Evolutionary conservation across 495 filamentous ascomycete species (phyloP).

Genomic region (Extremus antarcticus): DNA sequence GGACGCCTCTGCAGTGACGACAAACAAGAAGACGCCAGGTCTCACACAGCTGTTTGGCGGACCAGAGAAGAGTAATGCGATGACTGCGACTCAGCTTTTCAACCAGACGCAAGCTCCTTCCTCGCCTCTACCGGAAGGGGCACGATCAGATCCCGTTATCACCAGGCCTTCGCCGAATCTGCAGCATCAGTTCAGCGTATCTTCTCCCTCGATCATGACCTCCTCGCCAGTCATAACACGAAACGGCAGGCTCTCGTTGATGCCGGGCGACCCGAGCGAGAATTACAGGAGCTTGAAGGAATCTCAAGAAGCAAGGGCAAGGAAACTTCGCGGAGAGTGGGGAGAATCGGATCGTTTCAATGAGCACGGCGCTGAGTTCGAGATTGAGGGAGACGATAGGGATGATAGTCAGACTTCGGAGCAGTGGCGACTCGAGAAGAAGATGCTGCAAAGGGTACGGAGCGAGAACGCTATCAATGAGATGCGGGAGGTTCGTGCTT

Average conservation of each 20-base stretch:
- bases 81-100: slow-evolving; percentile 34
- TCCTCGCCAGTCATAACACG: slow-evolving; percentile 26
- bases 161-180: slow-evolving; percentile 34
- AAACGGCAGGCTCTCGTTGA: slow-evolving; percentile 13
- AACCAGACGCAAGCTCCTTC: slow-evolving; percentile 32
- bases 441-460: slow-evolving; percentile 7
- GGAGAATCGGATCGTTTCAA: slow-evolving; percentile 1
- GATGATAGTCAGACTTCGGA: slow-evolving; percentile 5
- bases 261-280: slow-evolving; percentile 26
- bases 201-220: slow-evolving; percentile 21
- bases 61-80: slow-evolving; percentile 3
- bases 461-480: slow-evolving; percentile 9
- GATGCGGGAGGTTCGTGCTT: slow-evolving; percentile 3
- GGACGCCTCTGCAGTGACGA: slow-evolving; percentile 22
- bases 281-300: slow-evolving; percentile 31
- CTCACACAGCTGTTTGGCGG: slow-evolving; percentile 25
- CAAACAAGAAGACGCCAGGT: slow-evolving; percentile 25
- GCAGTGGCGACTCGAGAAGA: slow-evolving; percentile 1
- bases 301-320: slow-evolving; percentile 25
- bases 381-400: slow-evolving; percentile 8
- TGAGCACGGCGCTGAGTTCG: slow-evolving; percentile 15
- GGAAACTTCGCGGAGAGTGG: slow-evolving; percentile 3
- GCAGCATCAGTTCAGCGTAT: slow-evolving; percentile 16
- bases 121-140: slow-evolving; percentile 26
- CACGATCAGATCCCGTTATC: slow-evolving; percentile 29